phyloP scores from a whole-genome alignment of 2,329 filamentous ascomycete species.

The Parafenestella ontariensis region DNA sequence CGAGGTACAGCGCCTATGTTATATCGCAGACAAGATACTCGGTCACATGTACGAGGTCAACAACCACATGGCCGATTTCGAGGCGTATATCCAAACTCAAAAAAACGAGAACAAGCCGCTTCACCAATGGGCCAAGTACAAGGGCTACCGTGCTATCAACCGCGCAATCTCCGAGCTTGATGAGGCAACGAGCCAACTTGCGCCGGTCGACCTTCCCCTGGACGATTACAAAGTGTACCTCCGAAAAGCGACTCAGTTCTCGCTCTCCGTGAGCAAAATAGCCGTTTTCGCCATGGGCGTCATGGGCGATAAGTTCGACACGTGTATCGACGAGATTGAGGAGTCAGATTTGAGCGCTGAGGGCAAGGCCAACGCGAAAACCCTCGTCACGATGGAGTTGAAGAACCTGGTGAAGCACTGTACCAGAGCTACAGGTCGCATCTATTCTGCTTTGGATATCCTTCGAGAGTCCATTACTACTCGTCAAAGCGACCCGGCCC shows the following conservation, averaged over 20 bases:
- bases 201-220: neutral
- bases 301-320: slow-evolving; percentile 18
- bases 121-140: slow-evolving; percentile 20
- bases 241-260: slow-evolving; percentile 10
- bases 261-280: slow-evolving; percentile 15
- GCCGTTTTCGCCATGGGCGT: slow-evolving; percentile 15
- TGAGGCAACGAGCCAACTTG: slow-evolving; percentile 3
- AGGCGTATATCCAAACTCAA: slow-evolving; percentile 13
- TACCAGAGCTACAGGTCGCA: slow-evolving; percentile 14
- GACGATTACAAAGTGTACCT: neutral
- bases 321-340: slow-evolving; percentile 17
- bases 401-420: slow-evolving; percentile 21
- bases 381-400: slow-evolving; percentile 16
- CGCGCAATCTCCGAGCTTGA: slow-evolving; percentile 10
- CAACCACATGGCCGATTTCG: slow-evolving; percentile 12
- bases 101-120: slow-evolving; percentile 15
- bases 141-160: slow-evolving; percentile 8
- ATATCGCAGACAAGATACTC: slow-evolving; percentile 9
- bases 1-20: neutral
- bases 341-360: slow-evolving; percentile 7
- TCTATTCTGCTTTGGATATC: slow-evolving; percentile 23
- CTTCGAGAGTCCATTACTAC: slow-evolving; percentile 5
- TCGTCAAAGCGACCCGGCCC: neutral
- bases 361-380: slow-evolving; percentile 7
- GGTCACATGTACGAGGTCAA: slow-evolving; percentile 13